Base-by-base conservation (phyloP, 768 basidiomycete species). In the Baorangia bicolor region DNA sequence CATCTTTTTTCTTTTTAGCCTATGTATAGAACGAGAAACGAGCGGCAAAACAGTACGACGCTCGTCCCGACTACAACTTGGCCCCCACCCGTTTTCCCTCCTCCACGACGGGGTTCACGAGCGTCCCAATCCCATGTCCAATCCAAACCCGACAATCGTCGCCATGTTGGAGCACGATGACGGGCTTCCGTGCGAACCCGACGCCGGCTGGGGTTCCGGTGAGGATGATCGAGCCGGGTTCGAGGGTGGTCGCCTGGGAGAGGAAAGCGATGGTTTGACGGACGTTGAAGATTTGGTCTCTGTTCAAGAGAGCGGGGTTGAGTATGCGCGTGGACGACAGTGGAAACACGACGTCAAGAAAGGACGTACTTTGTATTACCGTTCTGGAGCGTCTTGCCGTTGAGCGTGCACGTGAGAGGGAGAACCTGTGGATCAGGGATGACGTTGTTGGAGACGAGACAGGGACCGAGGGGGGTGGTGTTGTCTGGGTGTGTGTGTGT, bases 121-220 rank as follows among this genome's bases (percentile, higher is more conserved):
- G 77, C 0, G 90, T 89, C 11, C 92, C 92, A 46, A 94, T 85
- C 7, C 90, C 90, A 55, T 77, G 73, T 9, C 85, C 85, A 1
- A 93, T 70, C 81, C 82, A 89, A 11, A 86, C 81, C 12, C 75
- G 77, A 69, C 90, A 81, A 37, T 79, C 77, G 60, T 95, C 92
- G 2, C 90, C 90, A 60, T 88, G 72, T 71, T 87, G 86, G 25
- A 94, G 76, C 60, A 81, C 88, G 25, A 87, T 43, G 2, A 85
- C 79, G 1, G 91, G 90, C 45, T 84, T 83, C 70, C 81, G 83
- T 37, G 83, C 85, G 61, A 87, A 92, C 2, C 92, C 92, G 14
- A 92, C 89, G 23, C 90, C 92, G 53, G 87, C 85, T 2, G 90
- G 90, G 34, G 88, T 90, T 6, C 88, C 87, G 2, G 92, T 94